Evolutionary conservation across 176 grass and related monocot species (phyloP), one percentile per base, ranked within the genome.

Genomic region (Phoenix roebelenii): DNA sequence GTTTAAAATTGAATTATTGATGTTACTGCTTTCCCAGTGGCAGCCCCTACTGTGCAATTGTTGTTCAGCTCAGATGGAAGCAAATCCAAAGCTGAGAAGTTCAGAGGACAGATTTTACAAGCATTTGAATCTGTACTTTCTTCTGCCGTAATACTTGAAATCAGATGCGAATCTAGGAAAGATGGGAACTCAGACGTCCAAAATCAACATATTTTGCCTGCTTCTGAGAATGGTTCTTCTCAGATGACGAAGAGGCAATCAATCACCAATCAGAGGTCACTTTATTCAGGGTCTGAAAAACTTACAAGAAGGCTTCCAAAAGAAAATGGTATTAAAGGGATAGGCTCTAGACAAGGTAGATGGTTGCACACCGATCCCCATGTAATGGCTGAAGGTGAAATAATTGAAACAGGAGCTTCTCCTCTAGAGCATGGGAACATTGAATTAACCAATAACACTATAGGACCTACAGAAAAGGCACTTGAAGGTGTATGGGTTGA

Each of bases 331-430:
- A 26, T 51, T 56, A 50, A 77, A 55, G 69, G 57, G 6, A 59
- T 59, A 71, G 25, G 39, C 58, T 85, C 62, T 73, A 73, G 80
- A 80, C 65, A 89, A 59, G 68, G 61, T 53, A 52, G 72, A 66
- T 82, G 84, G 87, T 62, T 90, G 82, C 78, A 82, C 22, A 79
- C 79, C 63, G 87, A 82, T 85, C 93, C 87, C 15, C 87, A 98
- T 66, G 82, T 98, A 77, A 72, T 98, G 68, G 91, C 81, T 25
- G 93, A 92, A 88, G 93, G 84, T 18, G 93, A 98, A 70, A 77
- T 98, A 58, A 85, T 88, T 78, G 80, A 84, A 88, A 59, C 72
- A 57, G 78, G 80, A 49, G 59, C 77, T n/a, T 51, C 23, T 5
- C 3, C 10, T 67, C 48, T 73, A 59, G 68, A 67, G 60, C 63